Evolutionary conservation across 169 alveolate genomes (phyloP).

Genomic region (Eimeria necatrix): DNA sequence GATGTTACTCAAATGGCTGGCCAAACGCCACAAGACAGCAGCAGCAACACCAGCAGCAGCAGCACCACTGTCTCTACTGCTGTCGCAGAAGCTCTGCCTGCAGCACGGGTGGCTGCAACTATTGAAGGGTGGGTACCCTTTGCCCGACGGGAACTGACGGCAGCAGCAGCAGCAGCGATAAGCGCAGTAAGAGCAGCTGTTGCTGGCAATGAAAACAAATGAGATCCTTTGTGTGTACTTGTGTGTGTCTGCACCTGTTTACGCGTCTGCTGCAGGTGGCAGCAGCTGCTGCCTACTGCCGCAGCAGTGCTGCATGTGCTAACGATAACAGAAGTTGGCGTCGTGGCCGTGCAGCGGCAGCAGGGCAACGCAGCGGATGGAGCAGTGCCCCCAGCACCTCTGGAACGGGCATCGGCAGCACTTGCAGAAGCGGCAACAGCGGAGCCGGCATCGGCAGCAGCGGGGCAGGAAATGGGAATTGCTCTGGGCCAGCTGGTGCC

Average conservation of each 20-base stretch:
- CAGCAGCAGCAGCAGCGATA: conserved; percentile 12
- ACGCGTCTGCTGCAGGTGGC: conserved; percentile 71
- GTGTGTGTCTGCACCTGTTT: neutral
- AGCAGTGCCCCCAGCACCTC: neutral
- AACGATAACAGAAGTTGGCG: conserved; percentile 48
- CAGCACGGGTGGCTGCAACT: conserved; percentile 57
- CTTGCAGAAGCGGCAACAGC: neutral
- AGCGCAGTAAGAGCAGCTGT: conserved; percentile 34
- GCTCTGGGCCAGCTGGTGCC: conserved; percentile 22
- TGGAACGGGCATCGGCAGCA: neutral
- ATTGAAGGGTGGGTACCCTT: neutral
- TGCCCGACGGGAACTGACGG: neutral
- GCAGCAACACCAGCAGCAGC: conserved; percentile 56
- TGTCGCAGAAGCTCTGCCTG: neutral
- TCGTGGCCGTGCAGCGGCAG: conserved; percentile 63
- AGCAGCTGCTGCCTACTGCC: conserved; percentile 55
- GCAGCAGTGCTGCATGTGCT: conserved; percentile 70
- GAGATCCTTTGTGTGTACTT: too few species aligned
- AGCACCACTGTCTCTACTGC: neutral
- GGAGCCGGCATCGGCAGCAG: neutral
- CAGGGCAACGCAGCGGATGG: conserved; percentile 16
- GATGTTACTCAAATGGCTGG: conserved; percentile 1
- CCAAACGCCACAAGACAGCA: neutral
- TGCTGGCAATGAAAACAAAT: neutral
- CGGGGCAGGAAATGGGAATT: conserved; percentile 1